Conservation (phyloP, 495 filamentous ascomycete genomes). For the Penicillium taxi region DNA sequence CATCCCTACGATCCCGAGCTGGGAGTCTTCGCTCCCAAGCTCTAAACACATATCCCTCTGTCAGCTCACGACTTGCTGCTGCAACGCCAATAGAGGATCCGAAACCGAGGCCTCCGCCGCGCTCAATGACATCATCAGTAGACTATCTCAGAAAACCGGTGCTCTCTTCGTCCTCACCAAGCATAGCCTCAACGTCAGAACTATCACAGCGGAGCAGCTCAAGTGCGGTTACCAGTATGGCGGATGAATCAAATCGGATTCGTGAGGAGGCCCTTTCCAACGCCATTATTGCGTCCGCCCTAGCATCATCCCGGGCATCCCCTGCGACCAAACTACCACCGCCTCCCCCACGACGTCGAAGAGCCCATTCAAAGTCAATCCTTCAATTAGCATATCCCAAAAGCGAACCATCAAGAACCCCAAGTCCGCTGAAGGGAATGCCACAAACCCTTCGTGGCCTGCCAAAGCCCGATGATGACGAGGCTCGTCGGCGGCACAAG, state of each 20-base stretch:
- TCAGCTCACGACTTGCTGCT: slow-evolving; percentile 10
- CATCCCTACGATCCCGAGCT: slow-evolving; percentile 9
- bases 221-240: too few relatives aligned
- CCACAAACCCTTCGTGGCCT: slow-evolving; percentile 67
- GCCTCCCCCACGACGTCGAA: slow-evolving; percentile 43
- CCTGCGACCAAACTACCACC: slow-evolving; percentile 37
- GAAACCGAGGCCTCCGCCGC: slow-evolving; percentile 23
- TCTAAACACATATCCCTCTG: slow-evolving; percentile 15
- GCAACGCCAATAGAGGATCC: slow-evolving; percentile 12
- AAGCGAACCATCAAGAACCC: slow-evolving; percentile 38
- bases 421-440: slow-evolving; percentile 52
- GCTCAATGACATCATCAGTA: slow-evolving; percentile 11
- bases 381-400: slow-evolving; percentile 28
- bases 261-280: slow-evolving; percentile 52
- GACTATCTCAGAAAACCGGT: slow-evolving; percentile 13
- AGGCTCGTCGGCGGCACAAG: slow-evolving; percentile 35
- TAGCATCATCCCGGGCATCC: slow-evolving; percentile 66
- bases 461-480: slow-evolving; percentile 50
- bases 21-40: slow-evolving; percentile 5
- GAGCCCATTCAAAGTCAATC: slow-evolving; percentile 32
- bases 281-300: slow-evolving; percentile 77
- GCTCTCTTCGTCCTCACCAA: slow-evolving; percentile 13
- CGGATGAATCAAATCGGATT: slow-evolving; percentile 23
- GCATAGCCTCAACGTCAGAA: slow-evolving; percentile 21
- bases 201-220: slow-evolving; percentile 24